phyloP scores from a whole-genome alignment of 192 early-diverging fungal species.

The Diversispora eburnea region DNA sequence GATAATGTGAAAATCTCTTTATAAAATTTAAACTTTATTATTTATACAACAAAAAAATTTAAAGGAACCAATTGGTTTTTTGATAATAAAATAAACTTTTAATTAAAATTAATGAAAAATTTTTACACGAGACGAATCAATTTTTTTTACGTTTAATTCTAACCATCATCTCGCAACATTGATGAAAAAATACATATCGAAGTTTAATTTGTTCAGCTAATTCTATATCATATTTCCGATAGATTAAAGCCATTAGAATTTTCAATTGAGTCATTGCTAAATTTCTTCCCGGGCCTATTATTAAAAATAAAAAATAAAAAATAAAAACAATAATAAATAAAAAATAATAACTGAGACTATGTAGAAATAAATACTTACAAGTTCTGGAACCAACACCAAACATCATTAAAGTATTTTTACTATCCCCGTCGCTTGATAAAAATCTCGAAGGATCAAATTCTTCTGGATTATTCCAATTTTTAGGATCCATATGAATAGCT shows the following conservation, averaged over 20 bases:
- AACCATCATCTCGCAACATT: slow-evolving; percentile 3
- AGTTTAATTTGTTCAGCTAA: not conserved
- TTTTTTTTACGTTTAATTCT: not conserved
- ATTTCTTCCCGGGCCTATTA: not conserved
- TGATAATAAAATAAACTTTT: no score
- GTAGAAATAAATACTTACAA: not conserved
- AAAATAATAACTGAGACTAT: not conserved
- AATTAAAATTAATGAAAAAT: no score
- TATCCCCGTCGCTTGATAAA: not conserved
- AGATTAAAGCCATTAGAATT: not conserved
- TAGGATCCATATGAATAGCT: not conserved
- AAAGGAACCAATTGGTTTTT: no score
- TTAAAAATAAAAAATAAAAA: not conserved
- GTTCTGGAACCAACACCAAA: slow-evolving; percentile 10
- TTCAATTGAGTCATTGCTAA: slow-evolving; percentile 10
- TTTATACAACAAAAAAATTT: no score
- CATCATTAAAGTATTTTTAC: not conserved
- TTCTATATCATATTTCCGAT: slow-evolving; percentile 20
- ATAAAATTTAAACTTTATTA: no score
- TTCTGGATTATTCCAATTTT: not conserved
- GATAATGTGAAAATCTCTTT: no score
- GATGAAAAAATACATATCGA: not conserved
- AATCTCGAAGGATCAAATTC: slow-evolving; percentile 18
- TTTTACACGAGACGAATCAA: no score
- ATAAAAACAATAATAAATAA: not conserved